A percentile compares a stretch with the other conserved stretches of the same genome.
Conservation (phyloP, 1,284 basidiomycete species). For the Mycosarcoma maydis region DNA sequence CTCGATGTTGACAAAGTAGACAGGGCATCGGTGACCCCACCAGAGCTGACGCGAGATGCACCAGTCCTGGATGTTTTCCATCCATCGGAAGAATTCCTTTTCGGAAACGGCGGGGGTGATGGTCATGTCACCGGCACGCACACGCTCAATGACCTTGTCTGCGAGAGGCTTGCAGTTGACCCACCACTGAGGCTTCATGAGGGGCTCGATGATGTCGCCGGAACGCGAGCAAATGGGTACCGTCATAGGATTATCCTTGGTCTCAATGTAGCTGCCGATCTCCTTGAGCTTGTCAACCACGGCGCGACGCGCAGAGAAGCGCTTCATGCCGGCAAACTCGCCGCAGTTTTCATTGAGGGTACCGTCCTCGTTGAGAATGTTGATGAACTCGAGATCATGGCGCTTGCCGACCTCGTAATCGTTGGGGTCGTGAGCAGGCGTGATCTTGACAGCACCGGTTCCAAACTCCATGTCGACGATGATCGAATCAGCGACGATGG, state of each 20-base stretch:
- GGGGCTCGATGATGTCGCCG: conserved; percentile 93
- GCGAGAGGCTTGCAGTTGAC: conserved; percentile 92
- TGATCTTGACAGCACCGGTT: conserved; percentile 99
- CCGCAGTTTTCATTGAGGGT: conserved; percentile 94
- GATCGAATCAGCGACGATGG: conserved; percentile 86
- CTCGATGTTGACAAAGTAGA: conserved; percentile 89
- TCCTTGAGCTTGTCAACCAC: conserved; percentile 88
- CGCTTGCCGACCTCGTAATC: conserved; percentile 94
- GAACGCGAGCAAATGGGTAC: conserved; percentile 65
- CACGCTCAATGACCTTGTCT: conserved; percentile 75
- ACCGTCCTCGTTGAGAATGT: conserved; percentile 95
- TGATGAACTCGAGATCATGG: conserved; percentile 92
- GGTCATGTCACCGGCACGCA: conserved; percentile 71
- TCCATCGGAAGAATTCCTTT: conserved; percentile 95
- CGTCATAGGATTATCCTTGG: conserved; percentile 75
- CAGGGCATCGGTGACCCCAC: conserved; percentile 98
- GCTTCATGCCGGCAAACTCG: conserved; percentile 77
- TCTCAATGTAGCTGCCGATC: conserved; percentile 85
- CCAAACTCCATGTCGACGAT: conserved; percentile 95
- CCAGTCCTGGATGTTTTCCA: conserved; percentile 97
- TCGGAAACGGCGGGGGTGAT: conserved; percentile 88
- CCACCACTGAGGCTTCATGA: conserved; percentile 99
- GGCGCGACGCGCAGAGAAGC: conserved; percentile 89
- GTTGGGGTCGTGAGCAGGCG: conserved; percentile 97
- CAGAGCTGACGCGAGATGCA: conserved; percentile 98